These are phyloP conservation scores for Prunus kanzakura DNA, from an alignment of 306 rosid species.

Conservation along the genomic window DNA sequence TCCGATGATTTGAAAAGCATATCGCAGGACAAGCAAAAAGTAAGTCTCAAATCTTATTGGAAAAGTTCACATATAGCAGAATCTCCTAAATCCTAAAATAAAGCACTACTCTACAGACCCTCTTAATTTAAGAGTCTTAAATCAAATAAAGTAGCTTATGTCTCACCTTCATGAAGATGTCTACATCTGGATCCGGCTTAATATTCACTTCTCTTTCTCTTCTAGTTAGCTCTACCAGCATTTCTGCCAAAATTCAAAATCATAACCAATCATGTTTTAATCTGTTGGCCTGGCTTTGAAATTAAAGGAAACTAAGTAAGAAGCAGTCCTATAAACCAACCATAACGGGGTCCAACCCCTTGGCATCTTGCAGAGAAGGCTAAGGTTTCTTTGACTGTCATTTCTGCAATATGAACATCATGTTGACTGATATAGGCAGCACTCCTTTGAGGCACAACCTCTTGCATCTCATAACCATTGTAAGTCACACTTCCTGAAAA, in stretches of 20 bases:
- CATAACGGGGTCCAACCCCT: slow-evolving; percentile 26
- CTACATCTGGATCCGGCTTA: slow-evolving; percentile 23
- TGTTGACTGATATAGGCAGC: slow-evolving; percentile 21
- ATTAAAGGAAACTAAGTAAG: neutral
- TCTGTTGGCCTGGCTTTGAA: neutral
- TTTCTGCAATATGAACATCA: slow-evolving; percentile 22
- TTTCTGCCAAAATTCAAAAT: slow-evolving; percentile 2
- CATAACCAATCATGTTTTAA: neutral
- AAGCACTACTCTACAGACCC: neutral
- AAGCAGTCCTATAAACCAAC: neutral
- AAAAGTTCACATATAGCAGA: too few relatives aligned
- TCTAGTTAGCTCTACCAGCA: slow-evolving; percentile 16
- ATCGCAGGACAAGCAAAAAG: neutral
- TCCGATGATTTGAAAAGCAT: neutral
- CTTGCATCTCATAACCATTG: slow-evolving; percentile 22
- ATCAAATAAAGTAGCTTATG: neutral
- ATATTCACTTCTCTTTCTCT: slow-evolving; percentile 18
- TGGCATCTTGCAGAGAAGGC: slow-evolving; percentile 24
- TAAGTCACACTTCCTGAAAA: slow-evolving; percentile 22
- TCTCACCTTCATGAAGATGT: slow-evolving; percentile 25
- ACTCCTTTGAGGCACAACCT: slow-evolving; percentile 16
- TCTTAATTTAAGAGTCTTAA: neutral
- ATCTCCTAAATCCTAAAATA: neutral
- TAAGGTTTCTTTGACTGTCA: slow-evolving; percentile 25
- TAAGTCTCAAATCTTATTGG: too few relatives aligned